Conservation (phyloP, 495 filamentous ascomycete species). For the Aspergillus bertholletiae region DNA sequence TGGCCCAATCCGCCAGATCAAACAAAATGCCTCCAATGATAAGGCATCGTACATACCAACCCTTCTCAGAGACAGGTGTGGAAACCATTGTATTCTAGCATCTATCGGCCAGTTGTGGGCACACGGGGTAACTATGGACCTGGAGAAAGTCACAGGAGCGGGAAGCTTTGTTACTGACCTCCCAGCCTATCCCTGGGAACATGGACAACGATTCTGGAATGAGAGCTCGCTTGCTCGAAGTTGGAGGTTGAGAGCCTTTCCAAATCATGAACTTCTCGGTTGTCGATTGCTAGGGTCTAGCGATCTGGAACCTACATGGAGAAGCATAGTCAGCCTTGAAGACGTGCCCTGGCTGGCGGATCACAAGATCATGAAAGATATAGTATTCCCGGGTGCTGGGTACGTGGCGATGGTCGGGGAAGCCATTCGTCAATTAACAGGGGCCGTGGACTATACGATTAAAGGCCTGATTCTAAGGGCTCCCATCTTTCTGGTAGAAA, state of each 20-base stretch:
- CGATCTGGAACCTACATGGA: conserved; percentile 41
- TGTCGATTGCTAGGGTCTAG: conserved; percentile 28
- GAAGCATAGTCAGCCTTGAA: conserved; percentile 39
- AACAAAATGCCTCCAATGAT: conserved; percentile 4
- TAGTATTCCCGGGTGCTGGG: conserved; percentile 45
- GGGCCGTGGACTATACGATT: conserved; percentile 16
- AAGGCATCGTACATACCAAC: conserved; percentile 27
- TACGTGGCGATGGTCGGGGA: conserved; percentile 46
- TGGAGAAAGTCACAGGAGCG: conserved; percentile 24
- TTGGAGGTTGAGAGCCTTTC: no score
- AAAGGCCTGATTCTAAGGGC: conserved; percentile 16
- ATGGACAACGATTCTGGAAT: no score
- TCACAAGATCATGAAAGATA: conserved; percentile 30
- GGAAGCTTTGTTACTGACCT: conserved; percentile 35
- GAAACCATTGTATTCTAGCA: conserved; percentile 14
- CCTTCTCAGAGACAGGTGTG: conserved; percentile 20
- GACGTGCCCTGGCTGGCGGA: conserved; percentile 45
- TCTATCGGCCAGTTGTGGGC: conserved; percentile 27
- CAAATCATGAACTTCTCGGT: no score
- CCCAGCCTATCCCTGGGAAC: conserved; percentile 52
- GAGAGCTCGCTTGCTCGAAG: no score
- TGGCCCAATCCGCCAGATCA: conserved; percentile 35
- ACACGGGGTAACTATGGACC: conserved; percentile 15
- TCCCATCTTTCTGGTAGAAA: conserved; percentile 26
- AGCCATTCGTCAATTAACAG: conserved; percentile 37